Conservation (phyloP, 2,329 filamentous ascomycete species). For the Aureobasidium sp. region DNA sequence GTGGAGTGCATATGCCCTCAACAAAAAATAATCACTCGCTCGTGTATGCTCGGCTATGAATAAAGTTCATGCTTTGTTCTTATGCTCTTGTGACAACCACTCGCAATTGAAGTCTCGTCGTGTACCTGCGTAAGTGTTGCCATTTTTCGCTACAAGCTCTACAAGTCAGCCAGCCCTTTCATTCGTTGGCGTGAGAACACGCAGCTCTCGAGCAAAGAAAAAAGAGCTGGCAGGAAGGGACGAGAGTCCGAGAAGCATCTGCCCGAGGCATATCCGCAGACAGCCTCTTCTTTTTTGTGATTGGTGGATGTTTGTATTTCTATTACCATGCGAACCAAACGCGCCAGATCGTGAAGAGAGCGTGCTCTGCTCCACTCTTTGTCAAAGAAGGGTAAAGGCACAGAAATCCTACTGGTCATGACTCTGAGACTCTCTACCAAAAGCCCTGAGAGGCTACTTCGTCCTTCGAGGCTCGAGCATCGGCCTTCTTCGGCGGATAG, state of each 20-base stretch:
- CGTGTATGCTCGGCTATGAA: background rate
- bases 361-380: background rate
- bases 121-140: slow-evolving; percentile 2
- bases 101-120: background rate
- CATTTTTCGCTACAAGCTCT: background rate
- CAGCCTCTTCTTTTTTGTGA: background rate
- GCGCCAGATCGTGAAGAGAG: background rate
- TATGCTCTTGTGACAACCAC: background rate
- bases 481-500: background rate
- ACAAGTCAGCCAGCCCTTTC: background rate
- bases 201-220: background rate
- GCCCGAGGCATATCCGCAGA: background rate
- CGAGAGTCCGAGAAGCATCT: background rate
- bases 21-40: background rate
- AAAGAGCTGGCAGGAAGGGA: background rate
- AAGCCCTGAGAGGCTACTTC: background rate
- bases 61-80: background rate
- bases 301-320: background rate
- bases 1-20: slow-evolving; percentile 1
- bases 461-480: background rate
- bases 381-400: background rate
- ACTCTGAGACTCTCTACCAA: too few species aligned
- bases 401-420: too few species aligned
- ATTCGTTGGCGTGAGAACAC: background rate
- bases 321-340: background rate